Evolutionary conservation across 129 eudicot genomes (phyloP).

Genomic region (sunflower (Helianthus annuus)): DNA sequence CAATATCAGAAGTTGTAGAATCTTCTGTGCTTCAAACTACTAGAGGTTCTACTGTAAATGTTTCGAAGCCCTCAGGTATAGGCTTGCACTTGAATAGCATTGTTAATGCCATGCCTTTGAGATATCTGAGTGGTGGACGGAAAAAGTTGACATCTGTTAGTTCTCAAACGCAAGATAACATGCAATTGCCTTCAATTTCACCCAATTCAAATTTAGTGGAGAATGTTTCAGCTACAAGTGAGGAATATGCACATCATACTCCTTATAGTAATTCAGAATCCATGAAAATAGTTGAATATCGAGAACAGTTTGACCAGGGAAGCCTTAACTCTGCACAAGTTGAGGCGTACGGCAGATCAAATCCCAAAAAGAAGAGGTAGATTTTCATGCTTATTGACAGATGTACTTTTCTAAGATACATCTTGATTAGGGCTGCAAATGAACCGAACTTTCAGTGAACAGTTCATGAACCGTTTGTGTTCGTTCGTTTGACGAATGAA

Average conservation of each 20-base stretch:
- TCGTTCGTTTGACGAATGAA: too few relatives aligned
- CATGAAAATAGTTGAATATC: constrained; percentile 29
- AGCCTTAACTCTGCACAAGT: constrained; percentile 26
- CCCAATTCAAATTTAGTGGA: constrained; percentile 33
- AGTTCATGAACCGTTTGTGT: too few relatives aligned
- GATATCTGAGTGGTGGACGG: constrained; percentile 28
- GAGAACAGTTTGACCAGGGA: constrained; percentile 38
- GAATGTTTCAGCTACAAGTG: constrained; percentile 38
- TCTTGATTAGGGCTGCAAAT: background rate
- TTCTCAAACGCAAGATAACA: constrained; percentile 34
- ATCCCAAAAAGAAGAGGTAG: constrained; percentile 63
- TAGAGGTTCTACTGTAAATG: constrained; percentile 21
- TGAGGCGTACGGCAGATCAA: constrained; percentile 29
- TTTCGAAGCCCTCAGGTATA: constrained; percentile 76
- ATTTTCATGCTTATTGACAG: background rate
- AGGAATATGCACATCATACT: constrained; percentile 33
- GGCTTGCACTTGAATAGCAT: constrained; percentile 88
- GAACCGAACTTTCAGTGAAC: too few relatives aligned
- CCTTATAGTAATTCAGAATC: constrained; percentile 28
- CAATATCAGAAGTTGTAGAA: constrained; percentile 29
- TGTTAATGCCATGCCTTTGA: constrained; percentile 43
- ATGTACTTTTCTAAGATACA: background rate
- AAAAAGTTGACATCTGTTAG: constrained; percentile 28
- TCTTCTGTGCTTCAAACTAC: constrained; percentile 38
- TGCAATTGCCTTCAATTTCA: constrained; percentile 33